phyloP scores from a whole-genome alignment of 306 rosid genomes.

The Datisca glomerata region DNA sequence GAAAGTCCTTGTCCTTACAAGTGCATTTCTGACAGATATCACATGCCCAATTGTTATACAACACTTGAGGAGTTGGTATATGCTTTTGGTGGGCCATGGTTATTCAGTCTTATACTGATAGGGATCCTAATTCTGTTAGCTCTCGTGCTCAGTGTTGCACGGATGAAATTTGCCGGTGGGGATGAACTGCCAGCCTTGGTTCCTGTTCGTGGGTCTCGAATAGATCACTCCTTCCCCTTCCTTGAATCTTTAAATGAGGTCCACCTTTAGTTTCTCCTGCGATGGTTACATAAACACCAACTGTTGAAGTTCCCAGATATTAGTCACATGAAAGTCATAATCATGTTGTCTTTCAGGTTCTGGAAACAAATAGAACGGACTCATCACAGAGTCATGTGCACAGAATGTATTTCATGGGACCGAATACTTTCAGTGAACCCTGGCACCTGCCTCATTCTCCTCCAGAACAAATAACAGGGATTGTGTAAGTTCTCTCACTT shows the following conservation, averaged over 20 bases:
- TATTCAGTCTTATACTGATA: slow-evolving; percentile 46
- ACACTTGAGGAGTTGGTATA: slow-evolving; percentile 48
- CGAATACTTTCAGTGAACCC: slow-evolving; percentile 40
- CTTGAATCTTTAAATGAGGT: slow-evolving; percentile 96
- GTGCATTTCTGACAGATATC: slow-evolving; percentile 43
- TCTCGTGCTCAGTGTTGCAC: slow-evolving; percentile 82
- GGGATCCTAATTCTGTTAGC: slow-evolving; percentile 72
- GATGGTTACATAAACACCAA: not conserved
- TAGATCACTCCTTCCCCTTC: slow-evolving; percentile 88
- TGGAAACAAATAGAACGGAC: slow-evolving; percentile 37
- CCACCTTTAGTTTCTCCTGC: slow-evolving; percentile 16
- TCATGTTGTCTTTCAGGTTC: slow-evolving; percentile 48
- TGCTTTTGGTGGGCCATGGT: slow-evolving; percentile 55
- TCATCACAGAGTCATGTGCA: slow-evolving; percentile 38
- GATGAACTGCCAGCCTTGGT: slow-evolving; percentile 51
- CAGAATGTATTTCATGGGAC: slow-evolving; percentile 44
- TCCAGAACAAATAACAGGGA: slow-evolving; percentile 34
- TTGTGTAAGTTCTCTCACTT: slow-evolving; percentile 25
- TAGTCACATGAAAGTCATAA: slow-evolving; percentile 12
- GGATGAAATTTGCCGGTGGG: slow-evolving; percentile 64
- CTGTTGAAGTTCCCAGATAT: too few species aligned
- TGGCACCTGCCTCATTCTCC: slow-evolving; percentile 43
- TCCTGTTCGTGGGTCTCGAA: slow-evolving; percentile 63
- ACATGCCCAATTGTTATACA: slow-evolving; percentile 46
- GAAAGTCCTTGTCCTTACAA: slow-evolving; percentile 43